Conservation (phyloP, 2,329 filamentous ascomycete genomes). For the Botrytis hyacinthi region DNA sequence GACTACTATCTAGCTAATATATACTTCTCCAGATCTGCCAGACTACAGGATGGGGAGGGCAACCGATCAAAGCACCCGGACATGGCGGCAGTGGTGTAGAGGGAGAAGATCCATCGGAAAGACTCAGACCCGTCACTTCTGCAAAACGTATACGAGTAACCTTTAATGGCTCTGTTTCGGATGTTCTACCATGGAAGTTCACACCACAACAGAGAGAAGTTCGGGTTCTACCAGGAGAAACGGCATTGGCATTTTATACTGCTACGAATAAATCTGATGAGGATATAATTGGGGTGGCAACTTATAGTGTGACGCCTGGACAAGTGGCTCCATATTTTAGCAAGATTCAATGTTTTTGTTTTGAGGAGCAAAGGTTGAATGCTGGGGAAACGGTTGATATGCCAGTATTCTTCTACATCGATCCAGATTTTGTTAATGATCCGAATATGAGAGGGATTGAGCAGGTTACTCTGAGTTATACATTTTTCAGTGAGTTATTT, state of each 20-base stretch:
- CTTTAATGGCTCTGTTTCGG: conserved; percentile 93
- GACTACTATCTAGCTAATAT: conserved; percentile 21
- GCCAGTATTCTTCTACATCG: conserved; percentile 99
- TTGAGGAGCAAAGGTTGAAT: conserved; percentile 92
- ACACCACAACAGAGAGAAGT: conserved; percentile 95
- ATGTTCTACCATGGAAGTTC: conserved; percentile 97
- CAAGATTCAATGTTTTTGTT: conserved; percentile 99
- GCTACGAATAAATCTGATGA: conserved; percentile 86
- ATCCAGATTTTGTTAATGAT: conserved; percentile 91
- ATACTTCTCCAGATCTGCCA: conserved; percentile 63
- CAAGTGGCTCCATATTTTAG: conserved; percentile 97
- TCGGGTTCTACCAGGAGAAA: conserved; percentile 90
- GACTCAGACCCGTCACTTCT: conserved; percentile 75
- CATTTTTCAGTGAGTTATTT: conserved; percentile 88
- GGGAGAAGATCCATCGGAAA: conserved; percentile 65
- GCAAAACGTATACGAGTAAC: conserved; percentile 89
- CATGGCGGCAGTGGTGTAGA: conserved; percentile 55
- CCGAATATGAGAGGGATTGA: conserved; percentile 91
- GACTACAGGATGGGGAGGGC: conserved; percentile 87
- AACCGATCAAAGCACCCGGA: conserved; percentile 78
- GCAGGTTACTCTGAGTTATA: conserved; percentile 94
- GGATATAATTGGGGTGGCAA: conserved; percentile 97
- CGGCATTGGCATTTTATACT: conserved; percentile 94
- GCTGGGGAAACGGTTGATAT: conserved; percentile 98
- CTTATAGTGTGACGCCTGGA: conserved; percentile 92